Evolutionary conservation across 1,284 basidiomycete genomes (phyloP), one percentile per base, ranked within the genome.

Genomic region (Trametes hirsuta): DNA sequence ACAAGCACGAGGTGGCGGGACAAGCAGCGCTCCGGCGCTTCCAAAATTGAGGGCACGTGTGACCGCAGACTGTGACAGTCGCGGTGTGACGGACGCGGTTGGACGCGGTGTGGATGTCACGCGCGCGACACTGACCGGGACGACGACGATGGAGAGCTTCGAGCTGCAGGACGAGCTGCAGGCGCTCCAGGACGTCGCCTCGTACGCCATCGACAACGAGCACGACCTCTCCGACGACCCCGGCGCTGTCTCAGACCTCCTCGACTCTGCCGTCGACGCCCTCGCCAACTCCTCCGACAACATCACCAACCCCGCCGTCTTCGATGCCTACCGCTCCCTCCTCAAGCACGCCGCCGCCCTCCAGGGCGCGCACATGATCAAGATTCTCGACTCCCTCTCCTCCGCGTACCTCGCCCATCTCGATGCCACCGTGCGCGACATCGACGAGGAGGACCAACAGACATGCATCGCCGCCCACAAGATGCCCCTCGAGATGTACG

Each of bases 401-500:
- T 91, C 90, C 8, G 92, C 86, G 0, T 81, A 94, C 59, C 81
- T 82, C 49, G 73, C 84, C 1, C 87, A 94, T 72, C 78, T 91
- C 48, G 91, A 94, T 11, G 78, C 82, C 11, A 85, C 90, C 3
- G 71, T 82, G 37, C 81, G 81, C 53, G 88, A 93, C 61, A 72
- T 90, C 36, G 87, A 90, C 30, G 78, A 86, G 36, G 87, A 87
- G 21, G 90, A 93, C 55, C 86, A 88, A 62, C 84, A 91, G 47
- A 81, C 83, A 8, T 30, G 30, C 0, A 86, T 89, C 60, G 77
- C 85, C 65, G 73, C 81, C 0, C 93, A 95, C 75, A 90, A 89
- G 71, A 70, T 73, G 1, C 85, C 93, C 0, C 78, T 97, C 50
- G 95, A 97, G 73, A 88, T 91, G 79, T 97, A 93, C 73, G 90